Evolutionary conservation across 2,329 filamentous ascomycete species (phyloP).

Genomic region (Fusarium sp.): DNA sequence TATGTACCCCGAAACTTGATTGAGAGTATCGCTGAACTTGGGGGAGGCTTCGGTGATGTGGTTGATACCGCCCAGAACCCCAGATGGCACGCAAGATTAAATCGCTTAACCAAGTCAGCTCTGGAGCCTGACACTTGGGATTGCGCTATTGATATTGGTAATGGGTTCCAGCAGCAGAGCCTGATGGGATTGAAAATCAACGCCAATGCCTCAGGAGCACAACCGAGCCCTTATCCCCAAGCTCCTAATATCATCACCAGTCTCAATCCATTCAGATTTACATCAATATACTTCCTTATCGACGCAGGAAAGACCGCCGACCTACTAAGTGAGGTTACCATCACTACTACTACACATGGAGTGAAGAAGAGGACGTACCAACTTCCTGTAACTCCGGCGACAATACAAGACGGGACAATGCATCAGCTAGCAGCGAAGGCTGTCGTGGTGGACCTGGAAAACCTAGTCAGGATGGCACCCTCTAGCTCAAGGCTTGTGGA

Average conservation of each 20-base stretch:
- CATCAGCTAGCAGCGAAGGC: fast-evolving
- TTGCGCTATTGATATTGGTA: fast-evolving
- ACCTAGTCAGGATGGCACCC: fast-evolving
- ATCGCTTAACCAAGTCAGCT: fast-evolving
- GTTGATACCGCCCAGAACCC: not conserved
- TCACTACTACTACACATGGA: fast-evolving
- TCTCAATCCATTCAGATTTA: no score
- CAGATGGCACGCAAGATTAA: not conserved
- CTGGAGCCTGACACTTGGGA: not conserved
- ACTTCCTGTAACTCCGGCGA: fast-evolving
- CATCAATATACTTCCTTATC: no score
- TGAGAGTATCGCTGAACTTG: not conserved
- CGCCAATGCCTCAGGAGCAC: no score
- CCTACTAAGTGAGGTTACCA: no score
- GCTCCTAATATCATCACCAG: no score
- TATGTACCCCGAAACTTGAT: fast-evolving
- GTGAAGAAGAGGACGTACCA: fast-evolving
- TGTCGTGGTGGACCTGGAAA: fast-evolving
- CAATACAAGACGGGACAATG: fast-evolving
- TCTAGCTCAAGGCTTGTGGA: fast-evolving
- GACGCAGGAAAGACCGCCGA: no score
- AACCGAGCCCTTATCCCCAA: no score
- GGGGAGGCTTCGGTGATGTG: not conserved
- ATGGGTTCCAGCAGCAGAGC: fast-evolving
- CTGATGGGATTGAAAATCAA: no score